Evolutionary conservation across 257 asterid species (phyloP).

Genomic region (Jaltomata sinuosa): DNA sequence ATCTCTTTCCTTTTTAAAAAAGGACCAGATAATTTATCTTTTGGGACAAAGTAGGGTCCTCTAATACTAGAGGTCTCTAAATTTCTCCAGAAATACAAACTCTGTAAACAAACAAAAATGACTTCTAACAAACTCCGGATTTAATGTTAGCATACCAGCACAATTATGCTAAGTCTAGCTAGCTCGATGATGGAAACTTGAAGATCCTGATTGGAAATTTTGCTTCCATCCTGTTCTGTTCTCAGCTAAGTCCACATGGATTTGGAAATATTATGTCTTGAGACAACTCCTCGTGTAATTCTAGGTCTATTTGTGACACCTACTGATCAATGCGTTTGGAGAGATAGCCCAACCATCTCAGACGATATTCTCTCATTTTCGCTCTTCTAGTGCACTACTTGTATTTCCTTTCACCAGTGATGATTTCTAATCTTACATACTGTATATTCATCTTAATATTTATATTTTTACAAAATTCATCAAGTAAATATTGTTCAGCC

Average conservation of each 20-base stretch:
- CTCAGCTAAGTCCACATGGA: not conserved
- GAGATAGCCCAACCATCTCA: not conserved
- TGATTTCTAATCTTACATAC: not conserved
- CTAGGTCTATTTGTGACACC: not conserved
- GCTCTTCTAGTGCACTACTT: not conserved
- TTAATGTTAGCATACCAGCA: not conserved
- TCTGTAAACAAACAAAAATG: not conserved
- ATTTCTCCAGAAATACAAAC: not conserved
- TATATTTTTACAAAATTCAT: not conserved
- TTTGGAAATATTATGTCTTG: not conserved
- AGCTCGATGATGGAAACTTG: too few relatives aligned
- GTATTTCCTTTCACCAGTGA: not conserved
- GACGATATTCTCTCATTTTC: not conserved
- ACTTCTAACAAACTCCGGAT: not conserved
- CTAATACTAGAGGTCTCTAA: not conserved
- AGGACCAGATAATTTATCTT: not conserved
- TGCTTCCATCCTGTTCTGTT: not conserved
- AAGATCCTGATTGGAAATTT: not conserved
- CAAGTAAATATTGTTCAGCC: not conserved
- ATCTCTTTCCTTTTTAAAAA: not conserved
- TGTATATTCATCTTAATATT: not conserved
- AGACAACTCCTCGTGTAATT: not conserved
- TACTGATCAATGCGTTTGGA: not conserved
- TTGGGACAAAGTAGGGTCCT: not conserved
- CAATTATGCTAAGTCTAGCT: not conserved